phyloP scores from a whole-genome alignment of 768 basidiomycete species.

The Leccinum broughii region DNA sequence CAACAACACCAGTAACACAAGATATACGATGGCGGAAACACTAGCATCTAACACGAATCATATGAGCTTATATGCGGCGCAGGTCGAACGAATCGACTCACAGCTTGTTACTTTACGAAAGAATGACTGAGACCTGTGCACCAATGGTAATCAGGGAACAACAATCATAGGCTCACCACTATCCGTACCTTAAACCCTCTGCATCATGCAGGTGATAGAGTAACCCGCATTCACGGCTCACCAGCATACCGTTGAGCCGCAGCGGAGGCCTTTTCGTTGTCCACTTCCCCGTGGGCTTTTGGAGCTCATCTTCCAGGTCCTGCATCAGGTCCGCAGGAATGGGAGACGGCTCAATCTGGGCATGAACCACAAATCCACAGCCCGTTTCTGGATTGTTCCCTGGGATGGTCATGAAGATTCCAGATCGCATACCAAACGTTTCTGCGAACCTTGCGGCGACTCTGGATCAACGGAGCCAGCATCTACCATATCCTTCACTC shows the following conservation, averaged over 20 bases:
- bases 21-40: slow-evolving; percentile 62
- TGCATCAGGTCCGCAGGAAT: slow-evolving; percentile 58
- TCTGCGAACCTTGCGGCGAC: slow-evolving; percentile 32
- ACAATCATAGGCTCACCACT: background rate
- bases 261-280: slow-evolving; percentile 59
- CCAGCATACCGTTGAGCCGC: slow-evolving; percentile 59
- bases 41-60: slow-evolving; percentile 61
- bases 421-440: background rate
- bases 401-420: slow-evolving; percentile 22
- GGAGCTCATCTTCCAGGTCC: slow-evolving; percentile 73
- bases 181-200: slow-evolving; percentile 63
- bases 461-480: slow-evolving; percentile 62
- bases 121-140: slow-evolving; percentile 55
- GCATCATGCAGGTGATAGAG: slow-evolving; percentile 65
- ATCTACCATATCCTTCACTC: slow-evolving; percentile 62
- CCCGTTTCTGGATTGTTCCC: slow-evolving; percentile 47
- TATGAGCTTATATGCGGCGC: slow-evolving; percentile 7
- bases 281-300: slow-evolving; percentile 70
- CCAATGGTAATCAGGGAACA: background rate
- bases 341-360: slow-evolving; percentile 57
- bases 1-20: slow-evolving; percentile 64
- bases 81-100: slow-evolving; percentile 27
- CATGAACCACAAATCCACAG: slow-evolving; percentile 68
- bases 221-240: slow-evolving; percentile 82
- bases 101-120: slow-evolving; percentile 75